These are phyloP conservation scores for Pseudogymnoascus destructans DNA, from an alignment of 2,329 filamentous ascomycete genomes.

Conservation along the genomic window DNA sequence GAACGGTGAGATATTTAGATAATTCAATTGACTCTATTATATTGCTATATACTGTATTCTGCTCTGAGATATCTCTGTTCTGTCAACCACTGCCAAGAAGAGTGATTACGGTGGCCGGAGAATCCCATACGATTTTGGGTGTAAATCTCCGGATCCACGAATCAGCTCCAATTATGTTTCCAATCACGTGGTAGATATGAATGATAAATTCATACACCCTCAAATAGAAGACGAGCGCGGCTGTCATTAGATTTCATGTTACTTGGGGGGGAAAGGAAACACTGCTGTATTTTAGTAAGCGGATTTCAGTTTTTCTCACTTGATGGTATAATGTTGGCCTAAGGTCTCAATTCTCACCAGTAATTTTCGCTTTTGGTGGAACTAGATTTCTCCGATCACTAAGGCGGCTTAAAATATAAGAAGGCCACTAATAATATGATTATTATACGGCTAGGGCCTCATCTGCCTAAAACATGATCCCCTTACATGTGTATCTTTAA, in stretches of 20 bases:
- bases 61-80: too few relatives aligned
- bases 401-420: neutral
- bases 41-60: too few relatives aligned
- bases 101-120: too few relatives aligned
- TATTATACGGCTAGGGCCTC: neutral
- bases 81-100: too few relatives aligned
- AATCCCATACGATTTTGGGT: too few relatives aligned
- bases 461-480: neutral
- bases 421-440: neutral
- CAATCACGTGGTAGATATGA: conserved; percentile 26
- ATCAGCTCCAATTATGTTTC: too few relatives aligned
- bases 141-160: too few relatives aligned
- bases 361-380: neutral
- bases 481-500: neutral
- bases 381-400: neutral
- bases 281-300: neutral
- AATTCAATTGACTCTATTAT: too few relatives aligned
- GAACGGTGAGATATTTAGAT: too few relatives aligned
- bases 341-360: neutral
- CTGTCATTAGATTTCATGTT: neutral
- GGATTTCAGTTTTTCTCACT: neutral
- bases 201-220: neutral
- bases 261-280: neutral
- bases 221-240: neutral
- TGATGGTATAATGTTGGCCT: neutral